phyloP scores from a whole-genome alignment of 2,329 filamentous ascomycete genomes.

The Dothistroma septosporum region DNA sequence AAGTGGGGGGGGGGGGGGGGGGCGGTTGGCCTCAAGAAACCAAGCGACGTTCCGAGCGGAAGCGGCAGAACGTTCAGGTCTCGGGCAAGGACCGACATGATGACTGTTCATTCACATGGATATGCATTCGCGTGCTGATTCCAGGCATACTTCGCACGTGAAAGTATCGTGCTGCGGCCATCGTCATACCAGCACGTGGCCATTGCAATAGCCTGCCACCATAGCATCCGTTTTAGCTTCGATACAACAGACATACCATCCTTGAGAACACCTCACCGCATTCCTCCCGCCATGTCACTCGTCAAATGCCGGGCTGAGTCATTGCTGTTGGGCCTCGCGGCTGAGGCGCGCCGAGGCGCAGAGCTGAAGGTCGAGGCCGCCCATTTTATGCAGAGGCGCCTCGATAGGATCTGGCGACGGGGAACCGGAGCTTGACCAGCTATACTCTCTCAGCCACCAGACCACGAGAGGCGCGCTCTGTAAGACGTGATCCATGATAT shows the following conservation, averaged over 20 bases:
- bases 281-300: neutral
- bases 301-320: slow-evolving; percentile 4
- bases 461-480: slow-evolving; percentile 5
- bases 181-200: slow-evolving; percentile 3
- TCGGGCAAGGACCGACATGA: neutral
- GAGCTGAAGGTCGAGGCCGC: neutral
- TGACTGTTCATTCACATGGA: neutral
- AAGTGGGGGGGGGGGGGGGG: no score
- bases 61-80: neutral
- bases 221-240: neutral
- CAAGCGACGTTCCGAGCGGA: neutral
- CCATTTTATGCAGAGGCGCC: neutral
- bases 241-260: neutral
- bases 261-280: neutral
- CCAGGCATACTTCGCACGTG: slow-evolving; percentile 1
- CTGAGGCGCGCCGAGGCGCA: neutral
- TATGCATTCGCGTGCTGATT: neutral
- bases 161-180: neutral
- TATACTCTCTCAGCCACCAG: neutral
- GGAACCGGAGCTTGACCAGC: slow-evolving; percentile 2
- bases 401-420: neutral
- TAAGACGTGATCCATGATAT: slow-evolving; percentile 1
- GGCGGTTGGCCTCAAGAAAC: neutral
- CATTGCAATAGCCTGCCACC: neutral
- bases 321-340: neutral